phyloP scores from a whole-genome alignment of 116 monocot species.

The Phalaenopsis hybrid region DNA sequence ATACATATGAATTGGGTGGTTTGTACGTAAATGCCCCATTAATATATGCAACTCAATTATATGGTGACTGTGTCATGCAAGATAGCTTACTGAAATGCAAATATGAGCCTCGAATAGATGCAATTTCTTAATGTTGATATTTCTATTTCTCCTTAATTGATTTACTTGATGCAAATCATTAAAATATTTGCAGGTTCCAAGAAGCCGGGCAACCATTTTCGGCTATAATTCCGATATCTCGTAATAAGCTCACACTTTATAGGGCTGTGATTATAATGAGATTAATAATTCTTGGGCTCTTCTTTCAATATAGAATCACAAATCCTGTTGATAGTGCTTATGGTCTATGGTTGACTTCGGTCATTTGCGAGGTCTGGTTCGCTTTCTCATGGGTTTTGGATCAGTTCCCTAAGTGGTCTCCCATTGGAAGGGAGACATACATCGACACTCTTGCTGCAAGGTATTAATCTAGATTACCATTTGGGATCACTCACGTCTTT shows the following conservation, averaged over 20 bases:
- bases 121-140: neutral
- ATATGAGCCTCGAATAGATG: neutral
- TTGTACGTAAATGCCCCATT: too few species aligned
- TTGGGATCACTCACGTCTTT: too few species aligned
- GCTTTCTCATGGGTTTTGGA: slow-evolving; percentile 94
- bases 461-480: slow-evolving; percentile 22
- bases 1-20: too few species aligned
- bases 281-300: slow-evolving; percentile 81
- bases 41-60: too few species aligned
- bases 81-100: too few species aligned
- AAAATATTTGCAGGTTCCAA: slow-evolving; percentile 33
- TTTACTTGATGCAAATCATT: neutral
- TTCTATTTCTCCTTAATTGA: neutral
- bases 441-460: slow-evolving; percentile 67
- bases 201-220: slow-evolving; percentile 63
- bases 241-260: slow-evolving; percentile 82
- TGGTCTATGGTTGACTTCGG: slow-evolving; percentile 87
- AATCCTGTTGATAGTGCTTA: slow-evolving; percentile 92
- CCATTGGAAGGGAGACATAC: slow-evolving; percentile 74
- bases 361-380: slow-evolving; percentile 98
- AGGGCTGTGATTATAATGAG: slow-evolving; percentile 83
- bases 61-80: too few species aligned
- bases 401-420: slow-evolving; percentile 97
- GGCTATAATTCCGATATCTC: slow-evolving; percentile 62
- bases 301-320: slow-evolving; percentile 93